Evolutionary conservation across 2,329 filamentous ascomycete genomes (phyloP).

Genomic region (Onygena corvina): DNA sequence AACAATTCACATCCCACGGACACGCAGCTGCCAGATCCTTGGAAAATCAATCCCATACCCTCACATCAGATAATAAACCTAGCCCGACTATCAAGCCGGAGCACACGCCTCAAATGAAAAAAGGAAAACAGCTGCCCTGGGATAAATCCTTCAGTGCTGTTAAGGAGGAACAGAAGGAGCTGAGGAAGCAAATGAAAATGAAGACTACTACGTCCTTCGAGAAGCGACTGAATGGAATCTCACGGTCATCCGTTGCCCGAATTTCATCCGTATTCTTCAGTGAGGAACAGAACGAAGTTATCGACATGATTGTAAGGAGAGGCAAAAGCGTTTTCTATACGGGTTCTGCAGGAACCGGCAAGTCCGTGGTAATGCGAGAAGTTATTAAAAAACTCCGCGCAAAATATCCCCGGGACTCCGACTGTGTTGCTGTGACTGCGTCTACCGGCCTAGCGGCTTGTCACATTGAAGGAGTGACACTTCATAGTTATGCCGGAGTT

Average conservation of each 20-base stretch:
- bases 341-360: conserved; percentile 88
- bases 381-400: conserved; percentile 71
- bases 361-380: conserved; percentile 86
- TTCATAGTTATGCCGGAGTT: conserved; percentile 93
- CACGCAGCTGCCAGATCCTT: no score
- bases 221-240: conserved; percentile 18
- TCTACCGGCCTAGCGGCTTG: conserved; percentile 93
- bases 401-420: conserved; percentile 64
- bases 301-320: conserved; percentile 67
- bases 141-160: conserved; percentile 61
- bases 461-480: conserved; percentile 88
- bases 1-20: not conserved
- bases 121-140: conserved; percentile 39
- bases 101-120: conserved; percentile 35
- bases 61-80: not conserved
- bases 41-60: no score
- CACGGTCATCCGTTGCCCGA: conserved; percentile 24
- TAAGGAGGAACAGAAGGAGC: conserved; percentile 64
- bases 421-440: conserved; percentile 82
- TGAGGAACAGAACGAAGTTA: conserved; percentile 71
- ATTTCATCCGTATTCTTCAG: conserved; percentile 59
- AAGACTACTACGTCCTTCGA: conserved; percentile 28
- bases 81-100: not conserved
- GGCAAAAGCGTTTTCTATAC: conserved; percentile 94
- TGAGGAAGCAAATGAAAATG: conserved; percentile 49